phyloP scores from a whole-genome alignment of 306 rosid genomes.

The Rosa multiflora region DNA sequence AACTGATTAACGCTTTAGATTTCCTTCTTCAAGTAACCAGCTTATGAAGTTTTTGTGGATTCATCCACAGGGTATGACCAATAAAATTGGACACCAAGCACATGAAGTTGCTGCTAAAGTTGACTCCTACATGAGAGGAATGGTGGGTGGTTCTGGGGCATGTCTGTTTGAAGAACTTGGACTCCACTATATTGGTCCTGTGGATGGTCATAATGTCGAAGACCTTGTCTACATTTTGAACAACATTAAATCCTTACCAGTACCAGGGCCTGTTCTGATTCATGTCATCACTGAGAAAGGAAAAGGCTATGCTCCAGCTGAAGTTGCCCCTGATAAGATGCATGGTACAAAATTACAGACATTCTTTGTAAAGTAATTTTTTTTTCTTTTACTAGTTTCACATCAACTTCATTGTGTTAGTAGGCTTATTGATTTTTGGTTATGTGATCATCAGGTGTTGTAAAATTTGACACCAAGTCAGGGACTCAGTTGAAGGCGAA shows the following conservation, averaged over 20 bases:
- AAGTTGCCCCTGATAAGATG: constrained; percentile 64
- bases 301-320: constrained; percentile 64
- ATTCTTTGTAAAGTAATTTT: not conserved
- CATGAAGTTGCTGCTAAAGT: constrained; percentile 51
- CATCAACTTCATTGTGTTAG: not conserved
- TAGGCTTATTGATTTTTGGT: not conserved
- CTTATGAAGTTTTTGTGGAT: too few relatives aligned
- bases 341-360: constrained; percentile 28
- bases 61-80: constrained; percentile 35
- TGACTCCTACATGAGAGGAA: constrained; percentile 45
- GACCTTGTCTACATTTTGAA: constrained; percentile 50
- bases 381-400: too few relatives aligned
- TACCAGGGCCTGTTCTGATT: constrained; percentile 59
- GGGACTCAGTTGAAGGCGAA: too few relatives aligned
- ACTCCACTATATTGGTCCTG: constrained; percentile 56
- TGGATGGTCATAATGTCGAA: constrained; percentile 57
- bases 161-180: constrained; percentile 65
- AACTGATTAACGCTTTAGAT: too few relatives aligned
- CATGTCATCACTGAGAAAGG: constrained; percentile 68
- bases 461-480: constrained; percentile 42
- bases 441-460: constrained; percentile 44
- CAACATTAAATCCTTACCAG: constrained; percentile 43
- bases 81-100: constrained; percentile 41
- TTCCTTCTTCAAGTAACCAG: too few relatives aligned
- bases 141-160: constrained; percentile 38